These are phyloP conservation scores for Fusarium torreyae DNA, from an alignment of 2,329 filamentous ascomycete genomes.

Conservation along the genomic window DNA sequence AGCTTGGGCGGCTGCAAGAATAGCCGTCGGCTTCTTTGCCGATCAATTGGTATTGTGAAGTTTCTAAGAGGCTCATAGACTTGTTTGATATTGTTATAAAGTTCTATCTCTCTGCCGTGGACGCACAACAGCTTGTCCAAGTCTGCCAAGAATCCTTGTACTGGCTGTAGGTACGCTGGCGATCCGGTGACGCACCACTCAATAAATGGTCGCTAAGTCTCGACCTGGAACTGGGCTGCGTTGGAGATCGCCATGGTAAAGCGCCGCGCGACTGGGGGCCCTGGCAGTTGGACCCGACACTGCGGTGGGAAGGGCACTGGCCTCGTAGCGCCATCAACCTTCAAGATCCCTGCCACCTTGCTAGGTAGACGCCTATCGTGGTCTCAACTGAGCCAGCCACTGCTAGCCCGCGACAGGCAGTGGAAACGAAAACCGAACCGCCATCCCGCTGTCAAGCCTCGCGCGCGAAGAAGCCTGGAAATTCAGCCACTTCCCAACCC, in stretches of 20 bases:
- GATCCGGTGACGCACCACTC: constrained; percentile 16
- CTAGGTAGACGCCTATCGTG: constrained; percentile 7
- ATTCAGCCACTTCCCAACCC: constrained; percentile 18
- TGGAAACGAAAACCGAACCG: constrained; percentile 27
- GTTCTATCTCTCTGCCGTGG: not conserved
- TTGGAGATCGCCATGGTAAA: constrained; percentile 38
- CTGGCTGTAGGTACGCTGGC: constrained; percentile 3
- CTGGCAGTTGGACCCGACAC: constrained; percentile 42
- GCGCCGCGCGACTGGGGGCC: constrained; percentile 9
- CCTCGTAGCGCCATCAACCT: constrained; percentile 32
- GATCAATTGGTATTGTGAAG: not conserved
- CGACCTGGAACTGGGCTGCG: constrained; percentile 11
- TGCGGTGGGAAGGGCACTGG: constrained; percentile 44
- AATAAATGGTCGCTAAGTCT: constrained; percentile 10
- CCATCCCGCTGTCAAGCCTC: constrained; percentile 35
- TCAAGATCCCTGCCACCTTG: not conserved
- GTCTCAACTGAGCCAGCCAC: not conserved
- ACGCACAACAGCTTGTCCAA: not conserved
- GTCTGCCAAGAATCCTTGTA: not conserved
- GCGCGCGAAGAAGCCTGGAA: constrained; percentile 12
- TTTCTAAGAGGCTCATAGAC: not conserved
- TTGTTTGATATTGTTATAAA: not conserved
- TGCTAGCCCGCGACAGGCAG: constrained; percentile 15
- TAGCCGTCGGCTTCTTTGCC: not conserved
- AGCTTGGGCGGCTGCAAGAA: not conserved